Evolutionary conservation across 208 protist species (phyloP).

Genomic region (Tritrichomonas musculus): DNA sequence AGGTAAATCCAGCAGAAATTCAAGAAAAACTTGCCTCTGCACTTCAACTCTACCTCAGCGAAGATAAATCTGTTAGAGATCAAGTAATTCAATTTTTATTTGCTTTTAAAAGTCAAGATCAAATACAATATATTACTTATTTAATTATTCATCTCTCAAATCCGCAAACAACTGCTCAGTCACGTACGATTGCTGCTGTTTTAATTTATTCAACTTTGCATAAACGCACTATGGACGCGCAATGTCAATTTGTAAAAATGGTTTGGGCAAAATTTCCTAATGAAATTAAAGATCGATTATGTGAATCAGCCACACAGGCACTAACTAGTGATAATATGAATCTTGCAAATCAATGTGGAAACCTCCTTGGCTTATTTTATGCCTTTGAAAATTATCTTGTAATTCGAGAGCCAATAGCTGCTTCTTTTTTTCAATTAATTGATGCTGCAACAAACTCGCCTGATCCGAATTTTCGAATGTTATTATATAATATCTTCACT

Average conservation of each 20-base stretch:
- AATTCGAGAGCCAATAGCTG: not conserved
- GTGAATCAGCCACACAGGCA: not conserved
- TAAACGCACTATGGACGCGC: not conserved
- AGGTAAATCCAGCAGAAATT: too few relatives aligned
- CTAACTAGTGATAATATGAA: not conserved
- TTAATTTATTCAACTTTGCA: not conserved
- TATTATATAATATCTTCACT: not conserved
- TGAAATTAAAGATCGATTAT: not conserved
- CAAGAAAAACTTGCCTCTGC: too few relatives aligned
- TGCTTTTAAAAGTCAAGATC: not conserved
- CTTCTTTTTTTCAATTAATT: not conserved
- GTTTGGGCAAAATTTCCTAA: not conserved
- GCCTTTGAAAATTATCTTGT: not conserved
- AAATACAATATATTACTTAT: not conserved
- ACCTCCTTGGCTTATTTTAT: not conserved
- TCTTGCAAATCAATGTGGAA: not conserved
- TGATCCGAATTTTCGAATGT: not conserved
- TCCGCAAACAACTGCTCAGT: not conserved
- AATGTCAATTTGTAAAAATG: not conserved
- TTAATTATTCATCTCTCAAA: not conserved
- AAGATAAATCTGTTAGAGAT: too few relatives aligned
- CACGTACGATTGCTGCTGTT: not conserved
- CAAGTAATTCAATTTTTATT: not conserved
- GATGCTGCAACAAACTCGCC: not conserved
- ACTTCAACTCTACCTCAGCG: too few relatives aligned